phyloP scores from a whole-genome alignment of 1,139 yeast genomes.

The Blastobotrys buckinghamii region DNA sequence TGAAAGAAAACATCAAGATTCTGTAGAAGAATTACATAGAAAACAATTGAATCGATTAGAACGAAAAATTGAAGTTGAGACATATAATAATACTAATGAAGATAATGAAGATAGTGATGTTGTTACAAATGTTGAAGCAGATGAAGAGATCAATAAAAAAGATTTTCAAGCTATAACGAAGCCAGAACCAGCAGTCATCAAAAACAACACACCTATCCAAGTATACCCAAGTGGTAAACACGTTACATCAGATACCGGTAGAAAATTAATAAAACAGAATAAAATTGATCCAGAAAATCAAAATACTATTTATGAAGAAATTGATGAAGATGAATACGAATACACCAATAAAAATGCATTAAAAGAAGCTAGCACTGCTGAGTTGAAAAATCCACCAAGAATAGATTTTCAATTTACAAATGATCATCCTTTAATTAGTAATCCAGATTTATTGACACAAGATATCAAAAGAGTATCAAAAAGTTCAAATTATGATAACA shows the following conservation, averaged over 20 bases:
- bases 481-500: neutral
- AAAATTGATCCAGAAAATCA: neutral
- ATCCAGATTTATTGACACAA: neutral
- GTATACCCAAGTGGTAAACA: neutral
- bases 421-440: neutral
- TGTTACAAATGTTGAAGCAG: neutral
- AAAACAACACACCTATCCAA: neutral
- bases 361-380: neutral
- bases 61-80: constrained; percentile 1
- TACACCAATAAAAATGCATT: no score
- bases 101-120: neutral
- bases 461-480: no score
- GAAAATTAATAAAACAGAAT: neutral
- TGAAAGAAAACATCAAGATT: neutral
- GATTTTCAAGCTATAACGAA: neutral
- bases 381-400: neutral
- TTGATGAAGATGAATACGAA: neutral
- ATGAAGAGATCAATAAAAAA: neutral
- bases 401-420: neutral
- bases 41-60: constrained; percentile 3
- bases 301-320: neutral
- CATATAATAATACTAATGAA: neutral
- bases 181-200: neutral
- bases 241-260: neutral
- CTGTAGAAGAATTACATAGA: neutral